A percentile compares a stretch with the other conserved stretches of the same genome.
These are phyloP conservation scores for Debaryomyces nepalensis DNA, from an alignment of 1,139 yeast species.

Conservation along the genomic window DNA sequence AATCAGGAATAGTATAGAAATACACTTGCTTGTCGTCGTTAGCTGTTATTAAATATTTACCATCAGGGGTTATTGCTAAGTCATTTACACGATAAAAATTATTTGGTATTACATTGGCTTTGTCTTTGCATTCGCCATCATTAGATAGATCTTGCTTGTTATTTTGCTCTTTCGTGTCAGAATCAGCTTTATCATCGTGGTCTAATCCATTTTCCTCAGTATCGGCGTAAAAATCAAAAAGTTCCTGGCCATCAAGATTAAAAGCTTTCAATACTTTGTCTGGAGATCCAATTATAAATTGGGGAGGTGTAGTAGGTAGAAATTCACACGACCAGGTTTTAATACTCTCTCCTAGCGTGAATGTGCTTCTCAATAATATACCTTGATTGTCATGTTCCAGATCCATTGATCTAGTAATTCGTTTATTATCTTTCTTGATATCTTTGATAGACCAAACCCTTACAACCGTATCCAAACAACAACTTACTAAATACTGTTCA, in stretches of 20 bases:
- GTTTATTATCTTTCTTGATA: slow-evolving; percentile 26
- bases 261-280: slow-evolving; percentile 73
- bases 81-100: slow-evolving; percentile 64
- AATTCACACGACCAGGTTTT: slow-evolving; percentile 74
- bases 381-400: slow-evolving; percentile 16
- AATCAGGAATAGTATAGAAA: slow-evolving; percentile 50
- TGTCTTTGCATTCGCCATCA: slow-evolving; percentile 28
- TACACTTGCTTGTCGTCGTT: slow-evolving; percentile 63
- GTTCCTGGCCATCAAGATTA: slow-evolving; percentile 50
- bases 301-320: slow-evolving; percentile 55
- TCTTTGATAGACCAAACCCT: slow-evolving; percentile 67
- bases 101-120: slow-evolving; percentile 20
- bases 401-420: slow-evolving; percentile 33
- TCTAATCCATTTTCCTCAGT: slow-evolving; percentile 35
- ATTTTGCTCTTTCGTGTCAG: slow-evolving; percentile 31
- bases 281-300: slow-evolving; percentile 75
- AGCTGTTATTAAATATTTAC: slow-evolving; percentile 63
- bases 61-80: slow-evolving; percentile 65
- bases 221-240: slow-evolving; percentile 50
- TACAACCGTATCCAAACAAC: slow-evolving; percentile 69
- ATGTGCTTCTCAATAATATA: slow-evolving; percentile 36
- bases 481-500: slow-evolving; percentile 66
- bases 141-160: slow-evolving; percentile 31
- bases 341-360: slow-evolving; percentile 46
- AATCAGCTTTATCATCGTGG: slow-evolving; percentile 18